Conservation (phyloP, 441 rosid genomes). For the Dalechampia spathulata region DNA sequence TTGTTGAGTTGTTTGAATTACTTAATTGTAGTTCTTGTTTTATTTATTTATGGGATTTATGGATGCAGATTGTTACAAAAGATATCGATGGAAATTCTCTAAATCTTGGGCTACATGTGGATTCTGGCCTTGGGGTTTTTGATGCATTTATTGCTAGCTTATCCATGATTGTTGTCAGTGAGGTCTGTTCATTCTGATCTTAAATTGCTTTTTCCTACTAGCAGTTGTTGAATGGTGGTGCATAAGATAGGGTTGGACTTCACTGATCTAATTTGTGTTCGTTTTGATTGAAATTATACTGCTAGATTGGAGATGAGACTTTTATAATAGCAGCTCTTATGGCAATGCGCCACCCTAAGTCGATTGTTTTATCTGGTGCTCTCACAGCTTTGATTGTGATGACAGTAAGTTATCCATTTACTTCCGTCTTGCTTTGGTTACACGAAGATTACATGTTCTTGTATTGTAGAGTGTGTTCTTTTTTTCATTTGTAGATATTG, state of each 20-base stretch:
- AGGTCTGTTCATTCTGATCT: slow-evolving; percentile 42
- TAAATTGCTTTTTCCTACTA: not conserved
- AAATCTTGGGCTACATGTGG: slow-evolving; percentile 42
- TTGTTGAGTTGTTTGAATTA: not conserved
- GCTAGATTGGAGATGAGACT: slow-evolving; percentile 95
- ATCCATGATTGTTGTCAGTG: slow-evolving; percentile 90
- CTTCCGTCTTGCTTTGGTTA: slow-evolving; percentile 3
- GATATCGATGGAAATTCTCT: slow-evolving; percentile 35
- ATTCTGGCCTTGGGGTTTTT: slow-evolving; percentile 72
- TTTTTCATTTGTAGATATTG: no score
- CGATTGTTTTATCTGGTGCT: slow-evolving; percentile 89
- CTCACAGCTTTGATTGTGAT: slow-evolving; percentile 84
- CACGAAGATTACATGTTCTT: not conserved
- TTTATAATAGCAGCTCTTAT: slow-evolving; percentile 97
- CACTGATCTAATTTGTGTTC: not conserved
- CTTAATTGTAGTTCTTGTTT: not conserved
- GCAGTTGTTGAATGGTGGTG: not conserved
- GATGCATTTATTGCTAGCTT: slow-evolving; percentile 93
- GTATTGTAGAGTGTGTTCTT: not conserved
- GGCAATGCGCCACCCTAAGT: slow-evolving; percentile 99
- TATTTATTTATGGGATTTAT: slow-evolving; percentile 9
- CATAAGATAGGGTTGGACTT: not conserved
- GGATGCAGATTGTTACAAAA: slow-evolving; percentile 39
- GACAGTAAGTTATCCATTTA: slow-evolving; percentile 58
- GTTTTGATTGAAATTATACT: not conserved